A percentile compares a stretch with the other conserved stretches of the same genome.
phyloP scores from a whole-genome alignment of 306 rosid species.

The Crataegus laevigata region DNA sequence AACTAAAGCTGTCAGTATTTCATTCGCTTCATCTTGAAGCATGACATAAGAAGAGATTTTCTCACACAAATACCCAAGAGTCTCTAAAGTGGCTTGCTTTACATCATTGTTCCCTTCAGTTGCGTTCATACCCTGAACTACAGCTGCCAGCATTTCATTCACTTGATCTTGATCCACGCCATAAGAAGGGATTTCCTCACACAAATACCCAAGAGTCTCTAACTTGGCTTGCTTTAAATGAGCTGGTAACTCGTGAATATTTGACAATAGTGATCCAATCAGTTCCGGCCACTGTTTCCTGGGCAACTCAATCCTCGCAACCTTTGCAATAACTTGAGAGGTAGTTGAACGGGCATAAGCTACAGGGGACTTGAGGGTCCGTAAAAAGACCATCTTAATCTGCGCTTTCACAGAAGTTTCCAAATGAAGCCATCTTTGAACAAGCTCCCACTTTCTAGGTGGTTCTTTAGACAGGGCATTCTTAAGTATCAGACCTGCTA shows the following conservation, averaged over 20 bases:
- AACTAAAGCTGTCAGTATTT: too few species aligned
- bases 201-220: constrained; percentile 86
- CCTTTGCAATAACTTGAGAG: constrained; percentile 78
- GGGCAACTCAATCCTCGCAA: constrained; percentile 88
- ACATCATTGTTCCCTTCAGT: constrained; percentile 73
- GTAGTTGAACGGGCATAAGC: constrained; percentile 76
- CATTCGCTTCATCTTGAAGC: too few species aligned
- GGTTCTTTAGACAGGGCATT: constrained; percentile 87
- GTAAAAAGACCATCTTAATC: constrained; percentile 61
- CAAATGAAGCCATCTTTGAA: constrained; percentile 73
- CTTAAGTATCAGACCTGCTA: constrained; percentile 81
- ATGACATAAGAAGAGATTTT: too few species aligned
- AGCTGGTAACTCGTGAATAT: constrained; percentile 67
- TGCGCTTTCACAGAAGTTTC: constrained; percentile 58
- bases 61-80: too few species aligned
- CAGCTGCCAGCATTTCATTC: constrained; percentile 81
- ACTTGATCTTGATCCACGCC: constrained; percentile 80
- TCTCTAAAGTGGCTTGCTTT: constrained; percentile 84
- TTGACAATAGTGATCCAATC: constrained; percentile 66
- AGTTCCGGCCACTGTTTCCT: constrained; percentile 86
- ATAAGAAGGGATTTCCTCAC: constrained; percentile 82
- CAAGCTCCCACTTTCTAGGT: constrained; percentile 63
- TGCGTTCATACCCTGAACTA: constrained; percentile 80
- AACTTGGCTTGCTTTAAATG: constrained; percentile 77
- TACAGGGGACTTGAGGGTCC: constrained; percentile 57